Evolutionary conservation across 202 grass and related monocot genomes (phyloP).

Genomic region (Panicum virgatum): DNA sequence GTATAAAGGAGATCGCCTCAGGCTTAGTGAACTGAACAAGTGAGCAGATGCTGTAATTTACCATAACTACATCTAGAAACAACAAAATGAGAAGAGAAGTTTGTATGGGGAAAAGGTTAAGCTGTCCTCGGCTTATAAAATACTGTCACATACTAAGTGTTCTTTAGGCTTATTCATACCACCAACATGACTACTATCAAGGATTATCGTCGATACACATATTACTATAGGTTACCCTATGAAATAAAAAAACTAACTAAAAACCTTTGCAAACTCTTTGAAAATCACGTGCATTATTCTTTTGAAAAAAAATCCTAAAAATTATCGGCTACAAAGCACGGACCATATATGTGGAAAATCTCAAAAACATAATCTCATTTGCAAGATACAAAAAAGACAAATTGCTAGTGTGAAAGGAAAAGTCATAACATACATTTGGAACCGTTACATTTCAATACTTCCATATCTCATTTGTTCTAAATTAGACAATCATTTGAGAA

Average conservation of each 20-base stretch:
- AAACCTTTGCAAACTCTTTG: background rate
- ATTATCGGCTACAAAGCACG: background rate
- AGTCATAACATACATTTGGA: background rate
- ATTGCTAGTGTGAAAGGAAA: background rate
- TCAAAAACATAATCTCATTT: background rate
- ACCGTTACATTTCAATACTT: background rate
- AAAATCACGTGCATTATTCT: background rate
- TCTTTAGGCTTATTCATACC: background rate
- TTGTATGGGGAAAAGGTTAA: background rate
- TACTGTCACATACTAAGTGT: background rate
- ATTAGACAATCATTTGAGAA: too few relatives aligned
- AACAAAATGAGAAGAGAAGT: background rate
- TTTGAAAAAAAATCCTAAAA: background rate
- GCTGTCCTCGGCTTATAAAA: background rate
- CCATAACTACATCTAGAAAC: background rate
- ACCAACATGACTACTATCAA: background rate
- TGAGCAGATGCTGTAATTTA: background rate
- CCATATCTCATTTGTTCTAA: background rate
- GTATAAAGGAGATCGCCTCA: background rate
- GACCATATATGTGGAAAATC: background rate
- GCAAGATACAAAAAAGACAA: background rate
- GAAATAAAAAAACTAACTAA: background rate
- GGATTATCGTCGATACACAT: background rate
- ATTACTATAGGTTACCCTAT: background rate
- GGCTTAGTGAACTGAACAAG: background rate